phyloP scores from a whole-genome alignment of 768 basidiomycete genomes.

The Amanita thiersii region DNA sequence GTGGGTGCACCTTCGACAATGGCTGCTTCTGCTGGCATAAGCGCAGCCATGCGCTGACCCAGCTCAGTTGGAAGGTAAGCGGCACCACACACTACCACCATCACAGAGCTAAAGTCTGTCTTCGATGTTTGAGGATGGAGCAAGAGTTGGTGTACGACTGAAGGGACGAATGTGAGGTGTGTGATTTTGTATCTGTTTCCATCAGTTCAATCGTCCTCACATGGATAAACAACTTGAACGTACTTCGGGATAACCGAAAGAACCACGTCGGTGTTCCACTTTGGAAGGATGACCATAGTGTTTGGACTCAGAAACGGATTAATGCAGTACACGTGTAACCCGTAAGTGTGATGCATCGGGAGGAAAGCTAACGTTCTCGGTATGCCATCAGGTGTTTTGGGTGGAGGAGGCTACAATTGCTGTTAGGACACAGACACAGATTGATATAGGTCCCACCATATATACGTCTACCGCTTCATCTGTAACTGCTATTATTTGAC shows the following conservation, averaged over 20 bases:
- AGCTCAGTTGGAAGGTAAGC: constrained; percentile 61
- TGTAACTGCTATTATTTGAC: constrained; percentile 25
- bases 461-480: constrained; percentile 23
- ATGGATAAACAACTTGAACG: not conserved
- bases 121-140: constrained; percentile 41
- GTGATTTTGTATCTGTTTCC: constrained; percentile 46
- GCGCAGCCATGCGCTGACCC: constrained; percentile 25
- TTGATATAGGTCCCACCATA: constrained; percentile 23
- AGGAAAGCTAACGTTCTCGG: constrained; percentile 49
- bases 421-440: not conserved
- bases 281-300: constrained; percentile 46
- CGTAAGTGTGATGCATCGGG: constrained; percentile 65
- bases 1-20: constrained; percentile 37
- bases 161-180: constrained; percentile 46
- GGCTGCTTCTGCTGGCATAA: constrained; percentile 24
- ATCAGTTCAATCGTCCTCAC: not conserved
- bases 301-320: constrained; percentile 35
- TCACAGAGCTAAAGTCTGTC: constrained; percentile 46
- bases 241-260: constrained; percentile 1
- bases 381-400: constrained; percentile 32
- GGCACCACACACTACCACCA: constrained; percentile 41
- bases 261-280: constrained; percentile 39
- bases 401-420: constrained; percentile 25
- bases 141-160: constrained; percentile 56
- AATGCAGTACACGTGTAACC: constrained; percentile 45